Conservation (phyloP, 2,329 filamentous ascomycete genomes). For the Ilyonectria mors-panacis region DNA sequence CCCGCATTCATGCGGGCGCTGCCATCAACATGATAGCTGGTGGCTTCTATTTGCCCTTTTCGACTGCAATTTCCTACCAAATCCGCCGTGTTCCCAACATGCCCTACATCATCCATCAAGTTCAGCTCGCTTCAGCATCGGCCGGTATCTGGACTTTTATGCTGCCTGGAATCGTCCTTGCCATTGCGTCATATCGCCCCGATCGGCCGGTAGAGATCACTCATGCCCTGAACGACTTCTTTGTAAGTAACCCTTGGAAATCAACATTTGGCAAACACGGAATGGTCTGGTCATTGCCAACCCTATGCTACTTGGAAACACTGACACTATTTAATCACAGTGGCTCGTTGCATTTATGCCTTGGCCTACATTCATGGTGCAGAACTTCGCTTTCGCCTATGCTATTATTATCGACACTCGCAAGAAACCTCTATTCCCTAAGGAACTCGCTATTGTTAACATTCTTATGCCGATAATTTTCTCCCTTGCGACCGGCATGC, state of each 20-base stretch:
- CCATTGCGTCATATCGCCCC: slow-evolving; percentile 30
- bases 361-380: slow-evolving; percentile 34
- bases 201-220: slow-evolving; percentile 34
- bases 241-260: slow-evolving; percentile 10
- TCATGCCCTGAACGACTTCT: slow-evolving; percentile 34
- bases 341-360: slow-evolving; percentile 29
- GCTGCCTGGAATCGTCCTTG: slow-evolving; percentile 35
- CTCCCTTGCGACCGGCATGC: slow-evolving; percentile 21
- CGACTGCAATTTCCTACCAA: slow-evolving; percentile 27
- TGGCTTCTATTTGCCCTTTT: slow-evolving; percentile 33
- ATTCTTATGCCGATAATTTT: slow-evolving; percentile 29
- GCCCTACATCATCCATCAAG: slow-evolving; percentile 31
- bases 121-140: slow-evolving; percentile 25
- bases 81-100: slow-evolving; percentile 31
- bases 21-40: slow-evolving; percentile 32
- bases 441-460: slow-evolving; percentile 30
- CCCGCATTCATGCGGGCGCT: slow-evolving; percentile 28
- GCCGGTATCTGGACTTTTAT: slow-evolving; percentile 35
- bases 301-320: neutral
- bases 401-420: slow-evolving; percentile 32
- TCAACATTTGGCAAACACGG: neutral
- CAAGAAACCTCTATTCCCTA: slow-evolving; percentile 35
- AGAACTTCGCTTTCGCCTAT: slow-evolving; percentile 34
- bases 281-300: neutral
- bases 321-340: neutral